Base-by-base conservation (phyloP, 257 asterid species). In the Ophiorrhiza pumila region DNA sequence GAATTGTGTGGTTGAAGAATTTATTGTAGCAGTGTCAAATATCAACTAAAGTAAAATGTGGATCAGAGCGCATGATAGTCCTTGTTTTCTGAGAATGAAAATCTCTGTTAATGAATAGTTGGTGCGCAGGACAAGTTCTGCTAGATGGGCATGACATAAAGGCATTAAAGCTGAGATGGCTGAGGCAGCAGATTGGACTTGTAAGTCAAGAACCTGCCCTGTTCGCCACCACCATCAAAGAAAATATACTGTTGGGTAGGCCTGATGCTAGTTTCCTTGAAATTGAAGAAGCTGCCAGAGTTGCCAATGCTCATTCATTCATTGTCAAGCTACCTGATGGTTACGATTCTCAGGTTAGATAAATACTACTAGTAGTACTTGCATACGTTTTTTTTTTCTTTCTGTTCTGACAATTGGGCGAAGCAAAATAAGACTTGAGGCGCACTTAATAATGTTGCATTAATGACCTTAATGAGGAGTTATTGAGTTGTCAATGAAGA, bases 201-300 rank as follows among this genome's bases (percentile, higher is more conserved):
- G 98, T 92, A 58, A 92, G 98, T 86, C 98, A 92, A 79, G 96
- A 92, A 43, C 98, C 98, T 12, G 98, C 96, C 34, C 80, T 92
- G 1, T 92, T 92, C 59, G 97, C 97, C 27, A 92, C 97, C 69
- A 79, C 91, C 68, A 88, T 92, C 62, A 90, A 90, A 83, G 96
- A 92, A 69, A 92, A 92, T 84, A 88, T 92, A 84, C 82, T 90
- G 1, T 50, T 92, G 74, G 96, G 96, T 4, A 77, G 94, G 78
- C 86, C 91, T 4, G 96, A 86, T 23, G 96, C 97, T 8, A 83
- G 81, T 71, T 72, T 79, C 65, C 71, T 80, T 1, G 91, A 91
- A 78, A 73, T 91, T 4, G 97, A 91, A 80, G 96, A 90, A 71
- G 97, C 97, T 71, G 89, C 97, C 0, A 80, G 96, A 76, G 96